Conservation (phyloP, 441 rosid genomes). For the Caryocar brasiliense region DNA sequence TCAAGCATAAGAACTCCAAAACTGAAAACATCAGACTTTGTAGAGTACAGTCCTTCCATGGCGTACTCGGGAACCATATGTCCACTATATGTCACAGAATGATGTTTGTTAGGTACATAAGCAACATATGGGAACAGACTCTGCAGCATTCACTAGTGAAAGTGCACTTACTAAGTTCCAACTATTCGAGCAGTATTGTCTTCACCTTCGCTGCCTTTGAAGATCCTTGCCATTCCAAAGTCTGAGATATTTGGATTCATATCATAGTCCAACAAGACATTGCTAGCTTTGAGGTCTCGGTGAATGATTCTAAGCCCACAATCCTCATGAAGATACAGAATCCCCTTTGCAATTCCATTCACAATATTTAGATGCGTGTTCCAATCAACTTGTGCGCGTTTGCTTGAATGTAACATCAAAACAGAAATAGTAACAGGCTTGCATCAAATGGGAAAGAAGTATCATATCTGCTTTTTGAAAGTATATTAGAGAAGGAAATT, state of each 20-base stretch:
- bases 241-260: slow-evolving; percentile 42
- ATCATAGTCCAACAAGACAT: slow-evolving; percentile 20
- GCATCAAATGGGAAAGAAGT: too few relatives aligned
- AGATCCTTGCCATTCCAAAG: slow-evolving; percentile 39
- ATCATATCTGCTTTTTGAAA: too few relatives aligned
- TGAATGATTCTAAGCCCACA: slow-evolving; percentile 33
- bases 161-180: slow-evolving; percentile 28
- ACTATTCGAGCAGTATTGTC: slow-evolving; percentile 27
- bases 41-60: slow-evolving; percentile 37
- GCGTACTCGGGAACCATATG: slow-evolving; percentile 45
- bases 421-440: neutral
- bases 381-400: slow-evolving; percentile 22
- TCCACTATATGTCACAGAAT: slow-evolving; percentile 18
- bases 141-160: too few relatives aligned
- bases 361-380: slow-evolving; percentile 20
- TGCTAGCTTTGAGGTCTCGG: slow-evolving; percentile 32
- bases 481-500: too few relatives aligned
- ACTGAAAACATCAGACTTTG: slow-evolving; percentile 38
- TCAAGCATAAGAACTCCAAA: slow-evolving; percentile 39
- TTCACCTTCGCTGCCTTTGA: slow-evolving; percentile 13
- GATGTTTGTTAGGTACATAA: too few relatives aligned
- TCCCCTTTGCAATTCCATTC: slow-evolving; percentile 29
- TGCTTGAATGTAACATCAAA: slow-evolving; percentile 13
- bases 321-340: slow-evolving; percentile 38
- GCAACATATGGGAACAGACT: too few relatives aligned